Percentiles rank a stretch among this genome's conserved stretches.
These are phyloP conservation scores for Malassezia sympodialis DNA, from an alignment of 1,284 basidiomycete species.

Conservation along the genomic window DNA sequence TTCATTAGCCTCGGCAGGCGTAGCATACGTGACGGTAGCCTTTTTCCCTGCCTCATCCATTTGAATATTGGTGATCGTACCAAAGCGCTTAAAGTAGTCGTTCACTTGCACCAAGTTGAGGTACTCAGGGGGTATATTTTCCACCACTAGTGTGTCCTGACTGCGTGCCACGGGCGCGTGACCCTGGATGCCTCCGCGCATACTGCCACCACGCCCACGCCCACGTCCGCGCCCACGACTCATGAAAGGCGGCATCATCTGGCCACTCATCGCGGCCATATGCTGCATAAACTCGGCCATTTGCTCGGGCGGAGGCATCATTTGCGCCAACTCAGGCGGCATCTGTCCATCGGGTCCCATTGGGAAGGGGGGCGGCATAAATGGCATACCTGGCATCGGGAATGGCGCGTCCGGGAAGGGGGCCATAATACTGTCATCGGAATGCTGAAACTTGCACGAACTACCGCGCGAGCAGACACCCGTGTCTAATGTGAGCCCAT, in stretches of 20 bases:
- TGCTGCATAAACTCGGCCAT: slow-evolving; percentile 14
- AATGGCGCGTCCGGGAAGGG: slow-evolving; percentile 7
- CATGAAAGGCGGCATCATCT: slow-evolving; percentile 9
- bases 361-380: slow-evolving; percentile 11
- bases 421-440: slow-evolving; percentile 22
- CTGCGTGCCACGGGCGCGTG: slow-evolving; percentile 45
- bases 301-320: slow-evolving; percentile 13
- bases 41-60: slow-evolving; percentile 65
- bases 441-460: slow-evolving; percentile 81
- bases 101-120: slow-evolving; percentile 69
- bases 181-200: slow-evolving; percentile 45
- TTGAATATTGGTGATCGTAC: slow-evolving; percentile 82
- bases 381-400: slow-evolving; percentile 14
- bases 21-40: slow-evolving; percentile 75
- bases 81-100: slow-evolving; percentile 83
- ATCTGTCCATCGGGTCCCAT: slow-evolving; percentile 12
- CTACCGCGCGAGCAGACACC: slow-evolving; percentile 78
- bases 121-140: slow-evolving; percentile 79
- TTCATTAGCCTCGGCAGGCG: slow-evolving; percentile 71
- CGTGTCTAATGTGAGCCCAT: slow-evolving; percentile 23
- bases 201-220: slow-evolving; percentile 42
- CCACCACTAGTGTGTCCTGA: slow-evolving; percentile 76
- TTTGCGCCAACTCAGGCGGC: slow-evolving; percentile 12
- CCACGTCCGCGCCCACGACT: slow-evolving; percentile 51
- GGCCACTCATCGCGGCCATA: slow-evolving; percentile 2